phyloP scores from a whole-genome alignment of 768 basidiomycete species.

The Mycena kentingensis region DNA sequence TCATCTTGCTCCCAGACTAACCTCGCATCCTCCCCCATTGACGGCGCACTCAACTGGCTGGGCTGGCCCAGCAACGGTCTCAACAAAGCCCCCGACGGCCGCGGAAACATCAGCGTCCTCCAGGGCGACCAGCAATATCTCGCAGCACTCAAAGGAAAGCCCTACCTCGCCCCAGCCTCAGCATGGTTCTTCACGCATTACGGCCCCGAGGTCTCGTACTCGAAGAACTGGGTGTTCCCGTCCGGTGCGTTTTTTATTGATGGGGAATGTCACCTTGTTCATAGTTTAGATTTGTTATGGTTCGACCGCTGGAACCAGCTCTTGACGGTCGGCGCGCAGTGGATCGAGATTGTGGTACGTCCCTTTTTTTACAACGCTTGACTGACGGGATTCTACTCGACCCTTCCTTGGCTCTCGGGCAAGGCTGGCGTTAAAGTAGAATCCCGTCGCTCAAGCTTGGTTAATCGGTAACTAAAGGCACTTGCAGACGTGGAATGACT shows the following conservation, averaged over 20 bases:
- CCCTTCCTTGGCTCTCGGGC: too few species aligned
- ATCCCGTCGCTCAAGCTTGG: too few species aligned
- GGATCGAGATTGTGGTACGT: slow-evolving; percentile 39
- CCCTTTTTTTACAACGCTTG: too few species aligned
- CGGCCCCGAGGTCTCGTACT: slow-evolving; percentile 12
- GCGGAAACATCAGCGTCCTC: slow-evolving; percentile 12
- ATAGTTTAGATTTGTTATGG: not conserved
- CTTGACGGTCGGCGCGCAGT: slow-evolving; percentile 6
- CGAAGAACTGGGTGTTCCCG: slow-evolving; percentile 24
- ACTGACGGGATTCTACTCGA: too few species aligned
- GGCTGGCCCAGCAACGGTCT: slow-evolving; percentile 21
- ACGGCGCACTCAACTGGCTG: slow-evolving; percentile 23
- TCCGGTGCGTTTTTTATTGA: slow-evolving; percentile 10
- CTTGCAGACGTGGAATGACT: slow-evolving; percentile 45
- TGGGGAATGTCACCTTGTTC: not conserved
- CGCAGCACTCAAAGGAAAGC: slow-evolving; percentile 15
- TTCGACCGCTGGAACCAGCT: slow-evolving; percentile 19
- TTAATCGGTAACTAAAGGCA: too few species aligned
- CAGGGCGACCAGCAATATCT: slow-evolving; percentile 14
- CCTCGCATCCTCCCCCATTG: slow-evolving; percentile 7
- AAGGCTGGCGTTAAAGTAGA: too few species aligned
- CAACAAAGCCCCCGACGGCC: slow-evolving; percentile 13
- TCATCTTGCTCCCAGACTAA: slow-evolving; percentile 5
- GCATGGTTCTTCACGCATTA: slow-evolving; percentile 46
- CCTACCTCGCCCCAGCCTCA: slow-evolving; percentile 35